phyloP scores from a whole-genome alignment of 305 asterid species.

The Euphrasia arctica region DNA sequence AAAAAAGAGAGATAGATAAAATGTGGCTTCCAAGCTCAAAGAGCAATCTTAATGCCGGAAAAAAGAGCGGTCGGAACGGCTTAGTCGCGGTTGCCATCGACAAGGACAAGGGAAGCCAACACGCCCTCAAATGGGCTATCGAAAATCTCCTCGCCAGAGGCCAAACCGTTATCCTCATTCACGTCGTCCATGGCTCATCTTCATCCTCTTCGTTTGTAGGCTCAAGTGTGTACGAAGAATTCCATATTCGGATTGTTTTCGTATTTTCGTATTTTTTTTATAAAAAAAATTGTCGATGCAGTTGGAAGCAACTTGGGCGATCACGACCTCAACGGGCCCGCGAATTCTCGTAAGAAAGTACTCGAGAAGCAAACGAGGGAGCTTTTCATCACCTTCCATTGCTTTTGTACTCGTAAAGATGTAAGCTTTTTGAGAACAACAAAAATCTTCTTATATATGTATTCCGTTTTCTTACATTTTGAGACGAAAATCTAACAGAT shows the following conservation, averaged over 20 bases:
- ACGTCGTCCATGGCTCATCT: conserved; percentile 46
- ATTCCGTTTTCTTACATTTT: no score
- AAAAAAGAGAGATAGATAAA: conserved; percentile 3
- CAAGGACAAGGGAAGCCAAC: conserved; percentile 71
- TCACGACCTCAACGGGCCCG: conserved; percentile 35
- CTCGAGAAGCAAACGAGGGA: conserved; percentile 55
- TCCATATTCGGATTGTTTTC: no score
- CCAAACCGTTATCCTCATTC: conserved; percentile 74
- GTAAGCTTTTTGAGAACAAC: conserved; percentile 34
- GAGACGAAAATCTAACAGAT: conserved; percentile 39
- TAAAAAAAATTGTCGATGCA: conserved; percentile 41
- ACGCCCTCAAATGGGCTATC: conserved; percentile 67
- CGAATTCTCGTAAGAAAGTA: conserved; percentile 33
- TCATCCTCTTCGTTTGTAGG: conserved; percentile 29
- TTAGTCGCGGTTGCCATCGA: conserved; percentile 76
- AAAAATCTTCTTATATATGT: no score
- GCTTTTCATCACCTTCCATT: conserved; percentile 67
- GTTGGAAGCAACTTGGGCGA: conserved; percentile 37
- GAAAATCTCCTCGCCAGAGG: conserved; percentile 58
- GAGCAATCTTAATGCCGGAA: conserved; percentile 26
- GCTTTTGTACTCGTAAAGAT: conserved; percentile 83
- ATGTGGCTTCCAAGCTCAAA: conserved; percentile 60
- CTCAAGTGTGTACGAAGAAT: background rate
- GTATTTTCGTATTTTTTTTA: no score
- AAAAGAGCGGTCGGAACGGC: conserved; percentile 45